A percentile compares a stretch with the other conserved stretches of the same genome.
These are phyloP conservation scores for Penicillium fimorum DNA, from an alignment of 495 filamentous ascomycete species.

Conservation along the genomic window DNA sequence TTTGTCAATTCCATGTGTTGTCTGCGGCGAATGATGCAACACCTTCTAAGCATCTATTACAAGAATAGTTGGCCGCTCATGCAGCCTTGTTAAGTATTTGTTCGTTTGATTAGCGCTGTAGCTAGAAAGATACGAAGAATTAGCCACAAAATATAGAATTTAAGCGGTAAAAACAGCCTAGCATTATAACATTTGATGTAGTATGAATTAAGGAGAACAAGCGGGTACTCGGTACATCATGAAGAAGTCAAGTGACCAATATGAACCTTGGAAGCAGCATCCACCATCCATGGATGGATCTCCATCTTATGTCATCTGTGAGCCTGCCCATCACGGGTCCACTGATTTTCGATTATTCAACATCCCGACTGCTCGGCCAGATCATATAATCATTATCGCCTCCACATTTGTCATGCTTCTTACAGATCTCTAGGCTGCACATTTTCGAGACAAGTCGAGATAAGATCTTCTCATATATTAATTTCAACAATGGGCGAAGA, in stretches of 20 bases:
- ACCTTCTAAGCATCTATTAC: too few species aligned
- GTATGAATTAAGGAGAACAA: background rate
- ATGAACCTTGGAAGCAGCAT: background rate
- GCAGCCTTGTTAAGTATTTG: too few species aligned
- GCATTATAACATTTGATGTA: too few species aligned
- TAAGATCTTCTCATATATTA: background rate
- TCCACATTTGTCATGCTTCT: slow-evolving; percentile 1
- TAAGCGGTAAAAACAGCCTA: too few species aligned
- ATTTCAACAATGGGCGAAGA: slow-evolving; percentile 14
- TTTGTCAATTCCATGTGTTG: too few species aligned
- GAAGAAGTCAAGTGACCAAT: background rate
- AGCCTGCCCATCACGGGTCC: too few species aligned
- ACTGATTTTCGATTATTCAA: slow-evolving; percentile 23
- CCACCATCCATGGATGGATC: background rate
- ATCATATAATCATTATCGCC: slow-evolving; percentile 12
- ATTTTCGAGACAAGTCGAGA: background rate
- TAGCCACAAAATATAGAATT: too few species aligned
- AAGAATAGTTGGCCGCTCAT: too few species aligned
- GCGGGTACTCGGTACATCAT: background rate
- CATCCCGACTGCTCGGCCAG: slow-evolving; percentile 5
- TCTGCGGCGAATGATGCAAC: too few species aligned
- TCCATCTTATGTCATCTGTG: background rate
- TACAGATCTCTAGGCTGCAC: slow-evolving; percentile 1
- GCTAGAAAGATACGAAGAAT: too few species aligned
- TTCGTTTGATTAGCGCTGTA: too few species aligned